Percentiles rank a stretch among this genome's conserved stretches.
phyloP scores from a whole-genome alignment of 2,329 filamentous ascomycete species.

The Monosporascus sp. region DNA sequence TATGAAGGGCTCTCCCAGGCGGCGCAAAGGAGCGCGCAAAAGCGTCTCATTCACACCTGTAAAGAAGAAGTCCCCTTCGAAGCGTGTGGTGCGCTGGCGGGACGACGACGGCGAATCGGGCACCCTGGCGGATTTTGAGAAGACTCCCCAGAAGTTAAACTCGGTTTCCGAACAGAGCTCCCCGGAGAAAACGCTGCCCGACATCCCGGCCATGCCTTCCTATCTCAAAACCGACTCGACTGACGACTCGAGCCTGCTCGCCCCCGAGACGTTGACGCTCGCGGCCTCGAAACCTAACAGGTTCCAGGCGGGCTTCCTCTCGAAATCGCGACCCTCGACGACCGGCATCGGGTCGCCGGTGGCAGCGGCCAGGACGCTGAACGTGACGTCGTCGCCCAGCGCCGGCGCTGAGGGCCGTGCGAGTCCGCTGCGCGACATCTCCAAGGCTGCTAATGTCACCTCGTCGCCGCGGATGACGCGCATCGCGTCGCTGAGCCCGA shows the following conservation, averaged over 20 bases:
- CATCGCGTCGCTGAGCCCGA: conserved; percentile 25
- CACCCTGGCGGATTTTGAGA: conserved; percentile 81
- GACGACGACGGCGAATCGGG: conserved; percentile 82
- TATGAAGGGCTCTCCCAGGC: conserved; percentile 71
- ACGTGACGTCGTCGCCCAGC: conserved; percentile 47
- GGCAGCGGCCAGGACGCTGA: conserved; percentile 51
- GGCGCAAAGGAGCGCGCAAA: conserved; percentile 67
- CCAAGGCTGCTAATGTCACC: conserved; percentile 43
- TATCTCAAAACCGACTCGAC: conserved; percentile 49
- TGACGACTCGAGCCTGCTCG: conserved; percentile 53
- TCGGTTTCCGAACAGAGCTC: conserved; percentile 50
- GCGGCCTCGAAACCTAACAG: conserved; percentile 56
- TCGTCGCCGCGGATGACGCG: conserved; percentile 33
- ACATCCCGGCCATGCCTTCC: conserved; percentile 47
- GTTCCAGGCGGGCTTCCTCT: conserved; percentile 85
- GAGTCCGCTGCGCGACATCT: conserved; percentile 44
- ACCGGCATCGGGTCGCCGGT: conserved; percentile 55
- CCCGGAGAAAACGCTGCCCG: conserved; percentile 41
- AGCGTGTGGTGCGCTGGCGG: conserved; percentile 83
- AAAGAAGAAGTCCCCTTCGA: conserved; percentile 65
- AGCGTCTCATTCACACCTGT: conserved; percentile 75
- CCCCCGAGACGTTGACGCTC: conserved; percentile 37
- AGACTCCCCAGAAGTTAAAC: conserved; percentile 71
- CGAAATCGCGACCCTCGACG: conserved; percentile 43
- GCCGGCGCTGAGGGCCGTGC: conserved; percentile 40